Evolutionary conservation across 2,329 filamentous ascomycete species (phyloP).

Genomic region (Epichloe coenophiala): DNA sequence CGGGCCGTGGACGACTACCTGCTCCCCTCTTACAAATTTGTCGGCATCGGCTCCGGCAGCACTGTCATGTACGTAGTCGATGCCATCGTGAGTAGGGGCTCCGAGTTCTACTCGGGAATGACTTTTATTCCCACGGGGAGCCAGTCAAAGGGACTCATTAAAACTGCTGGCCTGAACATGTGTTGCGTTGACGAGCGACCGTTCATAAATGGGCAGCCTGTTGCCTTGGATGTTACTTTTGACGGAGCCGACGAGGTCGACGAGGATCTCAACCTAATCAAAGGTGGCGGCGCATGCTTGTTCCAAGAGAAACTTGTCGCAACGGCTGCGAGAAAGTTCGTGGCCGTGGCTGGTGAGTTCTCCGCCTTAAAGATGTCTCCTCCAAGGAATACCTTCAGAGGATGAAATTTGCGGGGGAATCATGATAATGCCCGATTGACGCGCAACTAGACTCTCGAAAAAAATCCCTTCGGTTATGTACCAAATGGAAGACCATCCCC

Average conservation of each 20-base stretch:
- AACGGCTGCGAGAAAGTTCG: slow-evolving; percentile 67
- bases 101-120: slow-evolving; percentile 45
- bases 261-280: slow-evolving; percentile 88
- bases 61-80: slow-evolving; percentile 79
- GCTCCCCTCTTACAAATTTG: slow-evolving; percentile 42
- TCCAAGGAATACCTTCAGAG: background rate
- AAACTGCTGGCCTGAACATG: slow-evolving; percentile 61
- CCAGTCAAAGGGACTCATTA: slow-evolving; percentile 79
- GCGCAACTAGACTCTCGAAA: slow-evolving; percentile 66
- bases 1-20: slow-evolving; percentile 65
- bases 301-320: slow-evolving; percentile 97
- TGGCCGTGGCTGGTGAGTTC: slow-evolving; percentile 65
- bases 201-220: slow-evolving; percentile 23
- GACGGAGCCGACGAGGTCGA: slow-evolving; percentile 97
- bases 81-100: slow-evolving; percentile 53
- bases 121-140: slow-evolving; percentile 86
- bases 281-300: slow-evolving; percentile 91
- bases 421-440: slow-evolving; percentile 4
- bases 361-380: background rate
- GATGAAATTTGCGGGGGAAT: background rate
- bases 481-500: slow-evolving; percentile 72
- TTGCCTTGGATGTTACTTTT: slow-evolving; percentile 75
- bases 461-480: slow-evolving; percentile 60
- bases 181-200: slow-evolving; percentile 67
- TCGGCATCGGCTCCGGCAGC: slow-evolving; percentile 72